phyloP scores from a whole-genome alignment of 163 green algal species.

The Chloromonas sp. region DNA sequence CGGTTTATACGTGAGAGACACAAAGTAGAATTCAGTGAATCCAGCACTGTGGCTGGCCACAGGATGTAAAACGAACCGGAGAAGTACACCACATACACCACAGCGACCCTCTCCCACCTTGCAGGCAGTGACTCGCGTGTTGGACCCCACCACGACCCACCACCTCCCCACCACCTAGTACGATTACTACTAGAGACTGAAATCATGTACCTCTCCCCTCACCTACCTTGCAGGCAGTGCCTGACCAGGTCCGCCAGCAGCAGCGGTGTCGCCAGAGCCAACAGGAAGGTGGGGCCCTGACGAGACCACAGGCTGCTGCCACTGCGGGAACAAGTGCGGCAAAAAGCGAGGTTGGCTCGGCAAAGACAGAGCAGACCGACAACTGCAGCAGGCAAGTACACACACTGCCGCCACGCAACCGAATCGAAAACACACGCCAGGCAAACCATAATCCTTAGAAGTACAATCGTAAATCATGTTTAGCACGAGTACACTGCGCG shows the following conservation, averaged over 20 bases:
- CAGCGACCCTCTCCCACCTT: too few relatives aligned
- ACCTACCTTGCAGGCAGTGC: conserved; percentile 52
- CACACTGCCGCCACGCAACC: background rate
- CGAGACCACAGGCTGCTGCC: conserved; percentile 39
- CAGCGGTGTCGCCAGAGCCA: conserved; percentile 40
- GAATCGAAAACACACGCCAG: background rate
- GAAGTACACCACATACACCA: too few relatives aligned
- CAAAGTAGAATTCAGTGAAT: too few relatives aligned
- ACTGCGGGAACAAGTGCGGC: background rate
- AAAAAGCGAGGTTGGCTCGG: background rate
- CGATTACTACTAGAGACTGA: background rate
- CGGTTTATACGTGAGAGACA: too few relatives aligned
- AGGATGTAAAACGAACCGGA: too few relatives aligned
- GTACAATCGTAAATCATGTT: too few relatives aligned
- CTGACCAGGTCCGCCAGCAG: conserved; percentile 52
- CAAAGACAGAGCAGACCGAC: background rate
- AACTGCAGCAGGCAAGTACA: background rate
- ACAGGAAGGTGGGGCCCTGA: conserved; percentile 43
- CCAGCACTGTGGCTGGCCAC: too few relatives aligned
- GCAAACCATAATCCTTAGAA: background rate
- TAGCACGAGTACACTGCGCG: too few relatives aligned
- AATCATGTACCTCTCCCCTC: background rate
- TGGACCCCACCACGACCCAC: background rate
- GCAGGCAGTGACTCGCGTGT: too few relatives aligned
- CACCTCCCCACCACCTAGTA: background rate